Conservation (phyloP, 169 alveolate genomes). For the Eimeria acervulina region DNA sequence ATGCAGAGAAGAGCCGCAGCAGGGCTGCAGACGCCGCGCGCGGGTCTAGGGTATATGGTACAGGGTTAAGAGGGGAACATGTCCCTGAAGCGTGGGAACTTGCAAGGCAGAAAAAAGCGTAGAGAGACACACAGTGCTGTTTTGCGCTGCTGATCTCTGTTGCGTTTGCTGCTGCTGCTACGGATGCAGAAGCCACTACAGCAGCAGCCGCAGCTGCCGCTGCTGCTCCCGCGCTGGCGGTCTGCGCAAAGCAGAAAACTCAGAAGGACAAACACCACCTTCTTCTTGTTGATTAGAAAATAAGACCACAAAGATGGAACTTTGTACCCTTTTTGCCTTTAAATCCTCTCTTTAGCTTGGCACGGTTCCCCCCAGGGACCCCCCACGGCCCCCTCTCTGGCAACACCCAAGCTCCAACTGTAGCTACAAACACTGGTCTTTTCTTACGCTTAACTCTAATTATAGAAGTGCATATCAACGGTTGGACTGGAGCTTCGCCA, state of each 20-base stretch:
- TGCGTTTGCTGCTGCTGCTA: slow-evolving; percentile 38
- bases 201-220: slow-evolving; percentile 61
- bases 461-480: neutral
- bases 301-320: neutral
- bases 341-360: neutral
- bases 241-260: slow-evolving; percentile 28
- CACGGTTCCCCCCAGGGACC: slow-evolving; percentile 29
- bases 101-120: slow-evolving; percentile 55
- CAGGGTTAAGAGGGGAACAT: slow-evolving; percentile 45
- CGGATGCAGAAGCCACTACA: slow-evolving; percentile 68
- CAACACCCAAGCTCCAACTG: slow-evolving; percentile 1
- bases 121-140: slow-evolving; percentile 60
- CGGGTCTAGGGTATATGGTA: slow-evolving; percentile 22
- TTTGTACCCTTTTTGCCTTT: neutral
- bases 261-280: neutral
- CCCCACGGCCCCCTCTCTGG: slow-evolving; percentile 44
- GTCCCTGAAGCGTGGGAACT: slow-evolving; percentile 40
- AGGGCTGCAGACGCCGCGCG: slow-evolving; percentile 68
- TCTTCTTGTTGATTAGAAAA: neutral
- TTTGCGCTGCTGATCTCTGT: slow-evolving; percentile 15
- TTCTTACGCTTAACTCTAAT: neutral
- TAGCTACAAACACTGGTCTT: neutral
- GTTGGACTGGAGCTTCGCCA: neutral
- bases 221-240: slow-evolving; percentile 28
- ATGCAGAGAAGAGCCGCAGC: slow-evolving; percentile 53